Percentiles rank a stretch among this genome's conserved stretches.
Evolutionary conservation across 2,329 filamentous ascomycete species (phyloP).

Genomic region (Hortaea werneckii): DNA sequence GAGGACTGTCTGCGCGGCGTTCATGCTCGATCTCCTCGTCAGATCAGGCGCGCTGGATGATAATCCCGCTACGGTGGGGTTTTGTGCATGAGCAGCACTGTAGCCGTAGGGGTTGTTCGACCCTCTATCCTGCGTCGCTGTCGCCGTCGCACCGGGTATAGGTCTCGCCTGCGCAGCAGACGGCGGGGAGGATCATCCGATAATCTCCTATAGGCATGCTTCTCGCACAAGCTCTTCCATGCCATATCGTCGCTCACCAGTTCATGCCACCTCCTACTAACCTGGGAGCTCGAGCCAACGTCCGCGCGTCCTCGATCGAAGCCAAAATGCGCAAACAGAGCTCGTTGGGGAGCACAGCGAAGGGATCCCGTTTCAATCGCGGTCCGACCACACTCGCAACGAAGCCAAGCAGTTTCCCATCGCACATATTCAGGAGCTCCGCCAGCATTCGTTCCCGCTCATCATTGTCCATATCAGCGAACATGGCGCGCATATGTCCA

Average conservation of each 20-base stretch:
- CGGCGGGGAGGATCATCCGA: conserved; percentile 31
- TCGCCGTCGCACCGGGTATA: conserved; percentile 9
- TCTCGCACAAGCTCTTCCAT: conserved; percentile 95
- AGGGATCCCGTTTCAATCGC: conserved; percentile 89
- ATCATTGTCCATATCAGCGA: conserved; percentile 63
- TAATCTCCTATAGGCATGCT: conserved; percentile 70
- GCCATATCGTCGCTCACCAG: conserved; percentile 92
- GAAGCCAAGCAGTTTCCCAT: conserved; percentile 89
- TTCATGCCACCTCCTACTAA: conserved; percentile 90
- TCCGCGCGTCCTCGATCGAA: conserved; percentile 94
- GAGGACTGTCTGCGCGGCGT: conserved; percentile 11
- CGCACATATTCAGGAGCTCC: conserved; percentile 85
- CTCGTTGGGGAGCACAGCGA: conserved; percentile 84
- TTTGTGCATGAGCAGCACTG: conserved; percentile 14
- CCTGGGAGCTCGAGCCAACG: conserved; percentile 88
- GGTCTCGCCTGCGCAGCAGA: conserved; percentile 10
- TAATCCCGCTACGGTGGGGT: conserved; percentile 26
- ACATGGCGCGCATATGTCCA: conserved; percentile 67
- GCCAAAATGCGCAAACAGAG: conserved; percentile 87
- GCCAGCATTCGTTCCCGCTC: conserved; percentile 74
- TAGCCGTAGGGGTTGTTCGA: conserved; percentile 21
- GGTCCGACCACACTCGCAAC: conserved; percentile 94
- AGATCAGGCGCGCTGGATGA: conserved; percentile 41
- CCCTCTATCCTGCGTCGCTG: conserved; percentile 8
- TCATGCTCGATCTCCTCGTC: conserved; percentile 19